Evolutionary conservation across 2,329 filamentous ascomycete genomes (phyloP), one percentile per base, ranked within the genome.

Genomic region (Trichoderma cornu-damae): DNA sequence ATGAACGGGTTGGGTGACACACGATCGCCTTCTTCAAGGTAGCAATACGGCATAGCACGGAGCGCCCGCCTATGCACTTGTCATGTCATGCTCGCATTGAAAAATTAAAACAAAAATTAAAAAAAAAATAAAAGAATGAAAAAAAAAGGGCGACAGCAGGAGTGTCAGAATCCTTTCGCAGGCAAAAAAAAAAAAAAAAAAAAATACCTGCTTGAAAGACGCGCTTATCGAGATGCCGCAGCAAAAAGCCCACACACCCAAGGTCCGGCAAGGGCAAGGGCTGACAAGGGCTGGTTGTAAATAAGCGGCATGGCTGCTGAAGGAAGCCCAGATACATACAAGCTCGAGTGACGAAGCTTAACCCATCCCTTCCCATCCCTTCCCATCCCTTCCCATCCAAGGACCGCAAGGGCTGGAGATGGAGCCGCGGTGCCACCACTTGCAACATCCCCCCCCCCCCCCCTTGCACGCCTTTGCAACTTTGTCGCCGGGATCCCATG

Each of bases 41-140:
- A 38, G 38, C 49, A 34, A 52, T 34, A 38, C 49, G 26, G 24
- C 38, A 42, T 52, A n/a, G n/a, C 11, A 46, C 30, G n/a, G n/a
- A n/a, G n/a, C n/a, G n/a, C n/a, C n/a, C n/a, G n/a, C 38, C 32
- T 20, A 38, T 55, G 52, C 52, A 55, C 38, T 35, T 46, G 52
- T 47, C 38, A 24, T 43, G 16, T 18, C 52, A 55, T 42, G 42
- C 42, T 42, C 52, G 52, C 52, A 42, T 22, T 24, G 28, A n/a
- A 46, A 32, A 30, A 2, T 16, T 38, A 16, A 20, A 38, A 18
- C 18, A n/a, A n/a, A n/a, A n/a, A n/a, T n/a, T n/a, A n/a, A n/a
- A n/a, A n/a, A n/a, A n/a, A n/a, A n/a, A n/a, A n/a, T n/a, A n/a
- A n/a, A n/a, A n/a, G n/a, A n/a, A n/a, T n/a, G n/a, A n/a, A n/a